These are phyloP conservation scores for Phytophthora brassicae DNA, from an alignment of 352 stramenopile genomes.

Conservation along the genomic window DNA sequence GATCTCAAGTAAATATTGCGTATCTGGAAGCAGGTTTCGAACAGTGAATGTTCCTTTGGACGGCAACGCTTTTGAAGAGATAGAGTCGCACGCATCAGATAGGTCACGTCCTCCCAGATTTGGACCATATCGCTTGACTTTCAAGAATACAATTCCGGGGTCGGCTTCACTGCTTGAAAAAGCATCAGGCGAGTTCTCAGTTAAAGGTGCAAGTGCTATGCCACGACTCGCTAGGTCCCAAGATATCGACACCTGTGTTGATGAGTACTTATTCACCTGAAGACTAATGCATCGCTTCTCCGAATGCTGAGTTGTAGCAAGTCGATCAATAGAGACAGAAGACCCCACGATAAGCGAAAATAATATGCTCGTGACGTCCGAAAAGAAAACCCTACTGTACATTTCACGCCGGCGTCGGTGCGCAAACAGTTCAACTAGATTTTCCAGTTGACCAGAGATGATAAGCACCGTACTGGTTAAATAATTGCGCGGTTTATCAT, in stretches of 20 bases:
- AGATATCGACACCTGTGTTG: conserved; percentile 34
- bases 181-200: neutral
- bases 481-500: neutral
- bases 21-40: conserved; percentile 48
- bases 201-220: neutral
- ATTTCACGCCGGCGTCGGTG: conserved; percentile 38
- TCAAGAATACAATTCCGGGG: conserved; percentile 12
- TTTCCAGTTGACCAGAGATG: conserved; percentile 21
- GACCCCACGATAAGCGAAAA: conserved; percentile 32
- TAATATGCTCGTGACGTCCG: conserved; percentile 32
- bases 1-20: conserved; percentile 41
- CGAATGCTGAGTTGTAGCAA: neutral
- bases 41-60: conserved; percentile 44
- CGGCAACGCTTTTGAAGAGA: conserved; percentile 23
- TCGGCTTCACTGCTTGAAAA: neutral
- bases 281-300: conserved; percentile 1
- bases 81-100: neutral
- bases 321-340: neutral
- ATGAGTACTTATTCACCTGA: conserved; percentile 31
- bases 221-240: conserved; percentile 22
- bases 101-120: neutral
- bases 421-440: conserved; percentile 34
- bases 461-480: neutral
- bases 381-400: conserved; percentile 30
- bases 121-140: conserved; percentile 10